These are phyloP conservation scores for Albugo laibachii DNA, from an alignment of 352 stramenopile genomes.

Conservation along the genomic window DNA sequence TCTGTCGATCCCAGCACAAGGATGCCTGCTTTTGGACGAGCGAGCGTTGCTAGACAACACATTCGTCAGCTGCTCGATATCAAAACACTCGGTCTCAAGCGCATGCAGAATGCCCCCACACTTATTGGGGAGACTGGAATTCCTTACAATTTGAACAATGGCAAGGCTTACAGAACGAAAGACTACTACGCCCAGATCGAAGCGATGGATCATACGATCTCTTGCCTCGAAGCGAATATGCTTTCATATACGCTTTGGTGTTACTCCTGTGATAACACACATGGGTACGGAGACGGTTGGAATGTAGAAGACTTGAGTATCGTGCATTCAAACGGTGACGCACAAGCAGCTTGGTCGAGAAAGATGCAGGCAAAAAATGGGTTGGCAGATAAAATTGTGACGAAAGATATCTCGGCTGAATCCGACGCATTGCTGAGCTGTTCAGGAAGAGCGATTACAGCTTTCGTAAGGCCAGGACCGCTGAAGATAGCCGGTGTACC, in stretches of 20 bases:
- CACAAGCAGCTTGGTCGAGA: constrained; percentile 1
- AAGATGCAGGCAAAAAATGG: constrained; percentile 12
- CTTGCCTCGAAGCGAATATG: constrained; percentile 44
- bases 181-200: constrained; percentile 30
- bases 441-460: constrained; percentile 8
- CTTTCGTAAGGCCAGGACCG: constrained; percentile 46
- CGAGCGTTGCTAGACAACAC: constrained; percentile 36
- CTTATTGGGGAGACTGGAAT: constrained; percentile 57
- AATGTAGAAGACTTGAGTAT: constrained; percentile 77
- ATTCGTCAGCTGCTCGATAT: constrained; percentile 35
- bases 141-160: constrained; percentile 44
- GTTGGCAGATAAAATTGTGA: not conserved
- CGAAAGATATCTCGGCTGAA: not conserved
- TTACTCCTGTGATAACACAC: constrained; percentile 67
- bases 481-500: constrained; percentile 44
- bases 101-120: constrained; percentile 38
- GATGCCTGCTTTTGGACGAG: constrained; percentile 34
- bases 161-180: constrained; percentile 17
- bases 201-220: constrained; percentile 58
- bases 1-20: constrained; percentile 46
- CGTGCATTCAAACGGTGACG: constrained; percentile 20
- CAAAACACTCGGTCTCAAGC: constrained; percentile 20
- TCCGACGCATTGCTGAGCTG: constrained; percentile 3
- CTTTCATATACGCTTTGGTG: constrained; percentile 81
- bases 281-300: constrained; percentile 64